phyloP scores from a whole-genome alignment of 148 eudicot genomes.

The Fagopyrum tataricum region DNA sequence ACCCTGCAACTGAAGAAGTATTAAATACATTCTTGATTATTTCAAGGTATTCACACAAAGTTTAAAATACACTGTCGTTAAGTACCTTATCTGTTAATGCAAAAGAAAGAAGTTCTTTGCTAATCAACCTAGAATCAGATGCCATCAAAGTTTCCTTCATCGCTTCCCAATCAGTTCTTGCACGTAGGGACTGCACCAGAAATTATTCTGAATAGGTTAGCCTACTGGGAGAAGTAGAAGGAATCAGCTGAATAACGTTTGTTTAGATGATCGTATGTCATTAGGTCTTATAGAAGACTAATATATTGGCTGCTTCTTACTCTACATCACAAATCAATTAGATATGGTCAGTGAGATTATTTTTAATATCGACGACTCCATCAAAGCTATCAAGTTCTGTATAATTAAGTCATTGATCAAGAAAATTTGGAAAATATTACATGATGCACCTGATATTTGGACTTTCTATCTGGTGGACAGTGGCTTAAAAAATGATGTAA shows the following conservation, averaged over 20 bases:
- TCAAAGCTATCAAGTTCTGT: background rate
- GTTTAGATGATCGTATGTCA: background rate
- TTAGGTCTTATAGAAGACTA: background rate
- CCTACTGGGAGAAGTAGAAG: background rate
- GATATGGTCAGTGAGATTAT: background rate
- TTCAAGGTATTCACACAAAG: background rate
- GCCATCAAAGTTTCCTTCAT: conserved; percentile 33
- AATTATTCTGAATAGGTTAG: background rate
- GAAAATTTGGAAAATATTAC: background rate
- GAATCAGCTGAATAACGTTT: background rate
- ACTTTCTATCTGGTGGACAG: background rate
- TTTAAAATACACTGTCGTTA: background rate
- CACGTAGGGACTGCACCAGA: conserved; percentile 70
- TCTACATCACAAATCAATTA: background rate
- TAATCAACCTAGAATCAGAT: conserved; percentile 33
- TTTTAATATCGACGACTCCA: background rate
- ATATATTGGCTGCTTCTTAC: background rate
- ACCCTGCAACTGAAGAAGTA: conserved; percentile 41
- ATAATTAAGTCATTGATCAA: background rate
- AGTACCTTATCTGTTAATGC: conserved; percentile 70
- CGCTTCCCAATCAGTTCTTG: conserved; percentile 54
- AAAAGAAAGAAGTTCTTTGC: conserved; percentile 67
- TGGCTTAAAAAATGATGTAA: background rate
- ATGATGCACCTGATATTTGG: background rate
- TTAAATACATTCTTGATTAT: background rate